Evolutionary conservation across 805 yeast genomes (phyloP), one percentile per base, ranked within the genome.

Genomic region (Starmerella geochares): DNA sequence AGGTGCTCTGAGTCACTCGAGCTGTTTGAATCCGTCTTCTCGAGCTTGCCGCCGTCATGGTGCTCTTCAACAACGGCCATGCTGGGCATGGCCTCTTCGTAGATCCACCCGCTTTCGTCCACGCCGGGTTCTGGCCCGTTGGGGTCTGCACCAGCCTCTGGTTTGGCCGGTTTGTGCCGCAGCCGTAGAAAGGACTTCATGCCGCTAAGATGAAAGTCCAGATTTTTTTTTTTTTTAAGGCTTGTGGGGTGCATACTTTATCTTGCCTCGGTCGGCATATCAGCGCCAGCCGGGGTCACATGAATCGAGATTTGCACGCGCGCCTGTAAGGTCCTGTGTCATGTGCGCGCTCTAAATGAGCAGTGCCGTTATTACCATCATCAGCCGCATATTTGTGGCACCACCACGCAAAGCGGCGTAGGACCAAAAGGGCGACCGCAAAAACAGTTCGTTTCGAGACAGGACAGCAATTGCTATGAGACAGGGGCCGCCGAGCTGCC

Each of bases 61-160:
- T 27, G 35, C 17, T 46, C 49, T 28, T 38, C 44, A 2, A 40
- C 33, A 25, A 38, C 13, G 7, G 38, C 46, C 32, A 47, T 25
- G 8, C 5, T 29, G 4, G 50, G 50, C 20, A 47, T 21, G 3
- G 50, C 40, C 19, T 50, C 47, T 9, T 45, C 53, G 14, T 40
- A 40, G n/a, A 40, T 27, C 33, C 33, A 40, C 13, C 33, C 44
- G 17, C 17, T 27, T 8, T 16, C 23, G 9, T 8, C 32, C 3
- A 17, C 23, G 16, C 20, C 11, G 4, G 27, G 8, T 4, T n/a
- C 33, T 4, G 23, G 3, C 4, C 16, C 3, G 5, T 16, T 17
- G 3, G 23, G 9, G 16, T 27, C n/a, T 6, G 33, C 21, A 3
- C 16, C 23, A 2, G 23, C 31, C 8, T 13, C 17, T 17, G 44